Conservation (phyloP, 2,329 filamentous ascomycete species). For the Colletotrichum trifolii region DNA sequence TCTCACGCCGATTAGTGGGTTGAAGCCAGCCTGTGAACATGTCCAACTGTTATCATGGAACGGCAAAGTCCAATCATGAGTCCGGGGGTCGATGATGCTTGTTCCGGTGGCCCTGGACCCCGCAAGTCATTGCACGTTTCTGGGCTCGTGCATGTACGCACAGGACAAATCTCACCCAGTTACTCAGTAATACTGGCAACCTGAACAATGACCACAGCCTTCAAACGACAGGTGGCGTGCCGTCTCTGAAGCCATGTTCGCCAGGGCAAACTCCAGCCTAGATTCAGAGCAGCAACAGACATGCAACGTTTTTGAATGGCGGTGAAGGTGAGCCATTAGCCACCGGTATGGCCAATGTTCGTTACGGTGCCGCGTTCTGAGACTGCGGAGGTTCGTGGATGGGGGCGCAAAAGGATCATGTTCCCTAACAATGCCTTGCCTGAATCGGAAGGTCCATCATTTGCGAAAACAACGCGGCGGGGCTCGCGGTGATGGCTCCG, state of each 20-base stretch:
- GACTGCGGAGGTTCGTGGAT: constrained; percentile 14
- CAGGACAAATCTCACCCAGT: constrained; percentile 8
- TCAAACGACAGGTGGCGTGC: constrained; percentile 13
- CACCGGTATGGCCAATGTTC: constrained; percentile 4
- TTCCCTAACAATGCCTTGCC: constrained; percentile 13
- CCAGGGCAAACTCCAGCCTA: constrained; percentile 3
- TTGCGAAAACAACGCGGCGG: too few relatives aligned
- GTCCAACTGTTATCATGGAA: constrained; percentile 8
- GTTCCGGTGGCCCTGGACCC: constrained; percentile 14
- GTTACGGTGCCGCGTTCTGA: constrained; percentile 6
- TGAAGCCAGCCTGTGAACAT: constrained; percentile 14
- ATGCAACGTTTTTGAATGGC: constrained; percentile 20
- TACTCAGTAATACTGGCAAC: background rate
- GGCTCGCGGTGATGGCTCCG: background rate
- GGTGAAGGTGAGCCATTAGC: constrained; percentile 34
- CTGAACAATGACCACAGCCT: constrained; percentile 4
- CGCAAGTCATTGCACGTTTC: constrained; percentile 15
- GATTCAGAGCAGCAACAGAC: background rate
- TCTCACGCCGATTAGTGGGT: constrained; percentile 8
- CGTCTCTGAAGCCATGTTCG: background rate
- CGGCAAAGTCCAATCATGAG: constrained; percentile 9
- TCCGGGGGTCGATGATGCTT: background rate
- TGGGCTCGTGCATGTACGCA: constrained; percentile 16
- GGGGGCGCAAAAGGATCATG: constrained; percentile 17
- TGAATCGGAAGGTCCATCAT: constrained; percentile 27